Conservation (phyloP, 2,329 filamentous ascomycete species). For the Hortaea werneckii region DNA sequence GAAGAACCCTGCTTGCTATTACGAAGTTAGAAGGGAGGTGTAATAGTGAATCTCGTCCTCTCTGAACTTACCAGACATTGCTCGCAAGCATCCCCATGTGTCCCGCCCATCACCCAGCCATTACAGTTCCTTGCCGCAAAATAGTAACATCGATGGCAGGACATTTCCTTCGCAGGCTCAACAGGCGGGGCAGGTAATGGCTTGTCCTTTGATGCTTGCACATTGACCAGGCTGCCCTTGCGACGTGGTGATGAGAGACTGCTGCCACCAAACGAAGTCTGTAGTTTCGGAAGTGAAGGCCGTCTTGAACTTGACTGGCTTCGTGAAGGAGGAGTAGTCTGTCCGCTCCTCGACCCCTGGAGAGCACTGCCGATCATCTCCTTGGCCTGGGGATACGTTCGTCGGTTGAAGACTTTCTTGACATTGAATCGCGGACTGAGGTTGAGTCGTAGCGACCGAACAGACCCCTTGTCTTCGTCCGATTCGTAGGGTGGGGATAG, state of each 20-base stretch:
- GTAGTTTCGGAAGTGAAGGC: conserved; percentile 17
- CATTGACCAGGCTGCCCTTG: conserved; percentile 1
- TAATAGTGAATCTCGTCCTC: background rate
- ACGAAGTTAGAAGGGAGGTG: conserved; percentile 2
- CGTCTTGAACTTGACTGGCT: conserved; percentile 4
- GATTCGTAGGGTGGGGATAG: conserved; percentile 20
- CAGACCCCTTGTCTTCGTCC: conserved; percentile 8
- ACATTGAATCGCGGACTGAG: conserved; percentile 12
- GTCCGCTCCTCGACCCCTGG: no score
- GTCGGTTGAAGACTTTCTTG: conserved; percentile 13
- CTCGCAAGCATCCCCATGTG: conserved; percentile 25
- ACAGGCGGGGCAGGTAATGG: conserved; percentile 4
- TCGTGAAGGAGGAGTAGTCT: no score
- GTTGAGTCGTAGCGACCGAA: conserved; percentile 4
- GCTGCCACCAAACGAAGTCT: conserved; percentile 9
- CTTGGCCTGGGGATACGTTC: conserved; percentile 17
- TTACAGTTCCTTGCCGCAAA: conserved; percentile 26
- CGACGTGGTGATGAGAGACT: conserved; percentile 11
- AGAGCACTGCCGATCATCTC: background rate
- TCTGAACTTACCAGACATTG: conserved; percentile 15
- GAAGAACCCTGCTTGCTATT: conserved; percentile 24
- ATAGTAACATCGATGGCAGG: conserved; percentile 27
- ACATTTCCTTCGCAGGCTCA: conserved; percentile 16
- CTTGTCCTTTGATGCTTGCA: conserved; percentile 2
- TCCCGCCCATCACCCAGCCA: conserved; percentile 26